These are phyloP conservation scores for Annulohypoxylon truncatum DNA, from an alignment of 2,329 filamentous ascomycete genomes.

Conservation along the genomic window DNA sequence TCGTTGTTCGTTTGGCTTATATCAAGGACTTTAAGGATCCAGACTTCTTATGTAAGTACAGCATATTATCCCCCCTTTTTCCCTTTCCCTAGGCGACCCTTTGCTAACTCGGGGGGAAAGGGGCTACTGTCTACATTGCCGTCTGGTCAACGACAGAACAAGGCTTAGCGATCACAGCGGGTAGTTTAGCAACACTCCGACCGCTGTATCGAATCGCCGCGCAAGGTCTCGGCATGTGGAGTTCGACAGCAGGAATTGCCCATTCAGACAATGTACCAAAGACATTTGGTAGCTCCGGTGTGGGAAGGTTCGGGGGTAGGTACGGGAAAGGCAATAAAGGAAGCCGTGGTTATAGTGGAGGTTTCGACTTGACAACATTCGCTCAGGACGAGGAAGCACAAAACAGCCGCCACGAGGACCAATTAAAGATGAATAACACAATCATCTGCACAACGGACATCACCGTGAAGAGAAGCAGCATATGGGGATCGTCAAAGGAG, in stretches of 20 bases:
- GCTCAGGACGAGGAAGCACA: constrained; percentile 1
- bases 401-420: background rate
- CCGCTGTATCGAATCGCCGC: constrained; percentile 38
- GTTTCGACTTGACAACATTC: background rate
- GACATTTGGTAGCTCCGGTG: background rate
- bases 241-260: background rate
- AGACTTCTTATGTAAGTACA: constrained; percentile 36
- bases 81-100: too few species aligned
- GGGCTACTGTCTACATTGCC: constrained; percentile 41
- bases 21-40: constrained; percentile 33
- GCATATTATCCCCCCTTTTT: background rate
- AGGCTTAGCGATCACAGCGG: constrained; percentile 50
- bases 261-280: background rate
- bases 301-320: background rate
- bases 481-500: constrained; percentile 1
- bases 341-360: background rate
- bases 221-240: background rate
- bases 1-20: constrained; percentile 40
- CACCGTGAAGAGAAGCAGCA: constrained; percentile 1
- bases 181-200: constrained; percentile 46
- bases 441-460: background rate
- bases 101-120: background rate
- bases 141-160: constrained; percentile 51
- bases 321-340: background rate
- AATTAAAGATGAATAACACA: constrained; percentile 1